These are phyloP conservation scores for Phialophora chinensis DNA, from an alignment of 2,329 filamentous ascomycete genomes.

Conservation along the genomic window DNA sequence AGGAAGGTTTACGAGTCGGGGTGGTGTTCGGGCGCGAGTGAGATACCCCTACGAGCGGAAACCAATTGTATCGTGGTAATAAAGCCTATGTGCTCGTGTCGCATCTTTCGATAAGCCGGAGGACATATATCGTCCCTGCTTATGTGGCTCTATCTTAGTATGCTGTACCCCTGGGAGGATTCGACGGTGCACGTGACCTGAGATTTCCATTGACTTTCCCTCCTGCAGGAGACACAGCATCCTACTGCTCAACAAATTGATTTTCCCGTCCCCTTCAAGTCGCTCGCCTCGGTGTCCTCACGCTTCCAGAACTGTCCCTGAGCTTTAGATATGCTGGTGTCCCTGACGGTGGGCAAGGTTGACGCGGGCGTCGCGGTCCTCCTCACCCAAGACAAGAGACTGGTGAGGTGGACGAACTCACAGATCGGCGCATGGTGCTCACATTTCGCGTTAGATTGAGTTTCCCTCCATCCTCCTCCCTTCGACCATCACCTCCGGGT, in stretches of 20 bases:
- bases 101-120: not conserved
- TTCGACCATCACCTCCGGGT: slow-evolving; percentile 91
- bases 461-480: slow-evolving; percentile 97
- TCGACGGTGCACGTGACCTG: not conserved
- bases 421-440: slow-evolving; percentile 1
- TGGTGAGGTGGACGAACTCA: slow-evolving; percentile 65
- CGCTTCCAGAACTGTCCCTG: not conserved
- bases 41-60: not conserved
- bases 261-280: not conserved
- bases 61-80: not conserved
- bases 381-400: slow-evolving; percentile 92
- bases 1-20: not conserved
- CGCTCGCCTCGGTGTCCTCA: not conserved
- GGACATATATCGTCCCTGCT: not conserved
- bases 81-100: not conserved
- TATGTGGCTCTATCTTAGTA: not conserved
- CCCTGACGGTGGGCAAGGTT: slow-evolving; percentile 97
- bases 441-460: slow-evolving; percentile 72
- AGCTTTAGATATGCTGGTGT: slow-evolving; percentile 79
- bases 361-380: slow-evolving; percentile 98
- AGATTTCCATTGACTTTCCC: not conserved
- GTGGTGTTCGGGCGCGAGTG: not conserved
- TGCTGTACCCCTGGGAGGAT: not conserved
- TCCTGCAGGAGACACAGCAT: not conserved
- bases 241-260: not conserved